Base-by-base conservation (phyloP, 2,329 filamentous ascomycete genomes). In the Cryphonectria parasitica region DNA sequence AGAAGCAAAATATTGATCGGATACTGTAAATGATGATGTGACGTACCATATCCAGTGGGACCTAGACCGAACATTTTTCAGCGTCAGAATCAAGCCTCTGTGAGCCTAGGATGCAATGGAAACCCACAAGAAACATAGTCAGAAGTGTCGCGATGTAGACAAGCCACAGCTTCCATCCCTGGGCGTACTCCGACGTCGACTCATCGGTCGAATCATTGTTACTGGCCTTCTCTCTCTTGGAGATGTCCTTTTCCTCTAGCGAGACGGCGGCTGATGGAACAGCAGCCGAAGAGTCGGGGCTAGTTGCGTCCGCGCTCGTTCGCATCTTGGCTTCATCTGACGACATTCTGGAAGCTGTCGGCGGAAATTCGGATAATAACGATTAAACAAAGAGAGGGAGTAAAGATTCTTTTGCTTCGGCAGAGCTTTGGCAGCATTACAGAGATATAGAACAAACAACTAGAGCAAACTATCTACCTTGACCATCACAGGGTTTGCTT, bases 81-180 rank as follows among this genome's bases (percentile, higher is more conserved):
- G 54, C 15, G 31, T 34, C 10, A 58, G 31, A 13, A 34, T 19
- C 25, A 28, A 58, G 54, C n/a, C 54, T 58, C n/a, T n/a, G n/a
- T n/a, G n/a, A n/a, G n/a, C n/a, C 15, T 28, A 34, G 31, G n/a
- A n/a, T n/a, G n/a, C n/a, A 28, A 58, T 58, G 2, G 25, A 28
- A 58, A 58, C 31, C 54, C 13, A 58, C n/a, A 28, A 58, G 31
- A 34, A 58, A 58, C 54, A 58, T 58, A 34, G 54, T 58, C 54
- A 58, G 25, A 34, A 58, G 54, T 58, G 54, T 58, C 31, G 54
- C 54, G 31, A 28, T 58, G 54, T 58, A 58, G 31, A 58, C n/a
- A 58, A 58, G 54, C 54, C 54, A 58, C 54, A 58, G 54, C 54
- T 58, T 31, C 54, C 54, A 58, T 31, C 54, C 54, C 54, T 58